Evolutionary conservation across 257 asterid species (phyloP), one percentile per base, ranked within the genome.

Genomic region (Nicotiana sylvestris): DNA sequence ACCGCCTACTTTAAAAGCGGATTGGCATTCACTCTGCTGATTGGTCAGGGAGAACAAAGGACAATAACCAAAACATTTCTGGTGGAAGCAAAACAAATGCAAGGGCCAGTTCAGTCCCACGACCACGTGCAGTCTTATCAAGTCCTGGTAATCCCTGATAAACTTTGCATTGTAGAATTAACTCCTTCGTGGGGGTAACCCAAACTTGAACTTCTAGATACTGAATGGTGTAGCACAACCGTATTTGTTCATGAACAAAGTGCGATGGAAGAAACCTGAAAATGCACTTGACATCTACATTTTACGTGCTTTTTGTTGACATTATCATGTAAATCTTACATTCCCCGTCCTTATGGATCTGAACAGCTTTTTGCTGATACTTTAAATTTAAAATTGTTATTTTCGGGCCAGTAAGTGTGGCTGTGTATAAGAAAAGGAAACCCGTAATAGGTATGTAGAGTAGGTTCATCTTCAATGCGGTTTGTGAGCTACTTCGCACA

Each of bases 61-160:
- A 85, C 53, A 82, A 88, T 76, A 88, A 85, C 87, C 89, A 83
- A 78, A 70, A 81, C 33, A 82, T 4, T 30, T 57, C 58, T 68
- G 92, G 85, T 58, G 94, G 88, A 85, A 88, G 83, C 81, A 86
- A 58, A 62, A 83, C 87, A 81, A 87, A 82, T 56, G 77, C 84
- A 49, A 87, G 92, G 89, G 87, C 95, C 65, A 86, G 78, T 85
- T 88, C 95, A 43, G 93, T 92, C 85, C 91, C 93, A 33, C 92
- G 97, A 43, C 98, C 98, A 32, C 99, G 99, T 66, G 99, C 99
- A n/a, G 97, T 93, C 83, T 88, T 95, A 83, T 95, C 99, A 15
- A 95, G 98, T 84, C 99, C 96, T 62, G 99, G 99, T 92, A 86
- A 82, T 72, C 56, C 32, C 29, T 17, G 27, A 6, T 56, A 12